phyloP scores from a whole-genome alignment of 2,329 filamentous ascomycete species.

The Alternaria brassicicola region DNA sequence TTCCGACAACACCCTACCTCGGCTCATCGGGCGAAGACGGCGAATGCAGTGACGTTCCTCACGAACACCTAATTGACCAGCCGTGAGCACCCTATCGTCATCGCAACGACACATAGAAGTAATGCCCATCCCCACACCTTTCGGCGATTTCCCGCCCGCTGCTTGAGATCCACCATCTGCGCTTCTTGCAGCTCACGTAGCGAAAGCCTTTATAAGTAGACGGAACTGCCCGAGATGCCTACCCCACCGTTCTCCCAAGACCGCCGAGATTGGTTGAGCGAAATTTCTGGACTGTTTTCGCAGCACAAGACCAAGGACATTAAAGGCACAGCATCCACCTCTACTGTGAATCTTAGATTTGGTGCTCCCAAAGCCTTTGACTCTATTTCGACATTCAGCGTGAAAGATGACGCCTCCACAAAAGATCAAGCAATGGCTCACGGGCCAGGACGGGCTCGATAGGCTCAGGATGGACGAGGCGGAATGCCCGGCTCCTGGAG shows the following conservation, averaged over 20 bases:
- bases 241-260: slow-evolving; percentile 46
- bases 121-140: slow-evolving; percentile 23
- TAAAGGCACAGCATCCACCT: slow-evolving; percentile 16
- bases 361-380: slow-evolving; percentile 15
- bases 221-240: slow-evolving; percentile 31
- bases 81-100: slow-evolving; percentile 69
- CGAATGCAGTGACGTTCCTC: slow-evolving; percentile 68
- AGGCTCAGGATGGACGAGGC: slow-evolving; percentile 46
- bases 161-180: slow-evolving; percentile 7
- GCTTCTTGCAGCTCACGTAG: slow-evolving; percentile 8
- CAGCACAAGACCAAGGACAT: slow-evolving; percentile 24
- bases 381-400: slow-evolving; percentile 14
- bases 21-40: slow-evolving; percentile 51
- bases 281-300: slow-evolving; percentile 37
- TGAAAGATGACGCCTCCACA: slow-evolving; percentile 32
- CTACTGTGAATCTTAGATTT: slow-evolving; percentile 2
- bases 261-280: slow-evolving; percentile 45
- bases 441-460: slow-evolving; percentile 52
- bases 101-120: slow-evolving; percentile 21
- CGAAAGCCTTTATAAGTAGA: slow-evolving; percentile 2
- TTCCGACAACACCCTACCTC: slow-evolving; percentile 23
- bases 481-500: slow-evolving; percentile 42
- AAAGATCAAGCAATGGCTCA: slow-evolving; percentile 51
- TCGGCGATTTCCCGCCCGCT: slow-evolving; percentile 20
- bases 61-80: slow-evolving; percentile 64